These are phyloP conservation scores for Auricularia sp. DNA, from an alignment of 768 basidiomycete species.

Conservation along the genomic window DNA sequence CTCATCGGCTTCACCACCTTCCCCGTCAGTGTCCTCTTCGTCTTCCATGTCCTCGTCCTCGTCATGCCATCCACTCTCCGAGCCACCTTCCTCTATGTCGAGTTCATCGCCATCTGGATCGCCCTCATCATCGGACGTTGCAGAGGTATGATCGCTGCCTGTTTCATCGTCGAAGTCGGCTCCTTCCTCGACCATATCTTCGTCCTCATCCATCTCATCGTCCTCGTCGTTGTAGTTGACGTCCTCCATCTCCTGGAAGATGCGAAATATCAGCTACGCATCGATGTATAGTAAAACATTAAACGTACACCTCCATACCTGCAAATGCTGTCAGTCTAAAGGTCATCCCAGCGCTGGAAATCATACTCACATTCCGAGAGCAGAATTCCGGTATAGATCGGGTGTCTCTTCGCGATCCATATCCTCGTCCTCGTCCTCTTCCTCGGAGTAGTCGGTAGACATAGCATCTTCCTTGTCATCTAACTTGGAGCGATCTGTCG, in stretches of 20 bases:
- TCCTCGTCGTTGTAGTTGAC: constrained; percentile 48
- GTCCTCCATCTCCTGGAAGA: constrained; percentile 73
- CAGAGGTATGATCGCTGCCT: constrained; percentile 72
- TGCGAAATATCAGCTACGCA: constrained; percentile 7
- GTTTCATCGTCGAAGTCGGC: constrained; percentile 82
- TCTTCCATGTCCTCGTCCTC: constrained; percentile 33
- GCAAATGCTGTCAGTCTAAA: not conserved
- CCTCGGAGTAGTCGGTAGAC: constrained; percentile 33
- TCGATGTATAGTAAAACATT: not conserved
- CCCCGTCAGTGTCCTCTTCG: constrained; percentile 33
- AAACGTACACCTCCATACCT: constrained; percentile 71
- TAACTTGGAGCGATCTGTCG: constrained; percentile 49
- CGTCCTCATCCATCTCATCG: constrained; percentile 68
- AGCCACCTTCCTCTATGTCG: constrained; percentile 48
- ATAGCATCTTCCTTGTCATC: constrained; percentile 38
- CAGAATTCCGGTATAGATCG: constrained; percentile 91
- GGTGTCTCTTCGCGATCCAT: constrained; percentile 67
- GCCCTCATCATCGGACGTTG: constrained; percentile 45
- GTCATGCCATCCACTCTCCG: constrained; percentile 31
- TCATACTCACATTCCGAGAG: constrained; percentile 76
- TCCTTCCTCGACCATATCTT: constrained; percentile 73
- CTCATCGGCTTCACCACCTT: constrained; percentile 34
- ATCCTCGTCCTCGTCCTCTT: constrained; percentile 47
- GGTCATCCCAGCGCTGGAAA: not conserved
- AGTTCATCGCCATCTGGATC: constrained; percentile 39